Base-by-base conservation (phyloP, 108 stramenopile species). In the Pseudonitzschia multiseries region DNA sequence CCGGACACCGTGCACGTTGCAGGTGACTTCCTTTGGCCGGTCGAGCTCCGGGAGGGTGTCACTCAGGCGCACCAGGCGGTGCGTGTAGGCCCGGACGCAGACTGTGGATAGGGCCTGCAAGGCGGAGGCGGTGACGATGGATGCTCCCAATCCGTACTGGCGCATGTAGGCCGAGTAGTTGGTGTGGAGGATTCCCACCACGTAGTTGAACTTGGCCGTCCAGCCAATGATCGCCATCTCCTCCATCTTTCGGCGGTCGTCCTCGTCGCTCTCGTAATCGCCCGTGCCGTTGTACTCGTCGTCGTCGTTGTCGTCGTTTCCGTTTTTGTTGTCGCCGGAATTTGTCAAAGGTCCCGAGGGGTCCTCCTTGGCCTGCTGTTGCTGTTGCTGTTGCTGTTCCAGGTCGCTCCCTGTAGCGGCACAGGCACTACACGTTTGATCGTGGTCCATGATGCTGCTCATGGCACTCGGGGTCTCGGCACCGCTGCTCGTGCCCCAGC, bases 1-100 rank as follows among this genome's bases (percentile, higher is more conserved):
- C 10, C 97, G 80, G 0, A 97, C 96, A 22, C 97, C 97, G 79
- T 98, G 97, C 40, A 98, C 97, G 77, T 98, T 98, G 73, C 79
- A 85, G 22, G 93, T 90, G 50, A 88, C 77, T 73, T 98, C 97
- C 76, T 93, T 95, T 0, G 68, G 20, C 12, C 61, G 71, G 21
- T 85, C 90, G 62, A 90, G 86, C 4, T 62, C 69, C 21, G 79
- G 90, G 51, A 97, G 68, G 4, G 92, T 84, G 51, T 71, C 87
- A 53, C 84, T 87, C 17, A 97, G 69, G 73, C 87, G 91, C 65
- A 97, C 91, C 32, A 96, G 84, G 63, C 76, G 79, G 73, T 97
- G 89, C 72, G 94, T 95, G 61, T 97, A 89, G 0, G 93, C 94
- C 31, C 91, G 78, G 29, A 90, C 80, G 51, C 91, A 83, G 66